These are phyloP conservation scores for Clarireedia hainanense DNA, from an alignment of 2,329 filamentous ascomycete species.

Conservation along the genomic window DNA sequence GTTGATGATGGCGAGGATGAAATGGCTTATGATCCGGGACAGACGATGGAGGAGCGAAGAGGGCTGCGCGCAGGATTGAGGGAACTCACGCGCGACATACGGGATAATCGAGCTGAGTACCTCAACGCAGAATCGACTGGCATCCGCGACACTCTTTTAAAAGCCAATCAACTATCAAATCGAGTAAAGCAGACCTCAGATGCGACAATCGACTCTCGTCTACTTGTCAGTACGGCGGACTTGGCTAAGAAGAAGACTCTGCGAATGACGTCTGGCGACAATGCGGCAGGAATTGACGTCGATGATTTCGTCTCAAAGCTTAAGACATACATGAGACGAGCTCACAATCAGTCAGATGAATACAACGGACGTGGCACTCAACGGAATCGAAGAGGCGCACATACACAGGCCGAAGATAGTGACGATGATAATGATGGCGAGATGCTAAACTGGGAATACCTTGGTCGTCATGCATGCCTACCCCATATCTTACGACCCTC, in stretches of 20 bases:
- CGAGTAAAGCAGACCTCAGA: constrained; percentile 82
- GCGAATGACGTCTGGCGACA: constrained; percentile 64
- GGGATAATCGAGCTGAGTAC: constrained; percentile 65
- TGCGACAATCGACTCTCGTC: constrained; percentile 81
- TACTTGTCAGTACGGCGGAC: constrained; percentile 75
- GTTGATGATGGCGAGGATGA: constrained; percentile 27
- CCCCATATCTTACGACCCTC: constrained; percentile 66
- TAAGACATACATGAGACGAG: constrained; percentile 73
- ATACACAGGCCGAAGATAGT: constrained; percentile 43
- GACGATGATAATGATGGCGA: constrained; percentile 65
- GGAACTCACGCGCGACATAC: constrained; percentile 49
- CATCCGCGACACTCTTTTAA: constrained; percentile 56
- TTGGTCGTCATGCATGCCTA: constrained; percentile 71
- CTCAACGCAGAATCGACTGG: constrained; percentile 57
- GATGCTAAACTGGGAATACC: constrained; percentile 75
- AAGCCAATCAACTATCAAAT: constrained; percentile 56
- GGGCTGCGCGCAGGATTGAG: constrained; percentile 62
- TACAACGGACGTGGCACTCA: constrained; percentile 36
- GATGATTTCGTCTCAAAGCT: constrained; percentile 90
- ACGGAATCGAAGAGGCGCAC: constrained; percentile 30
- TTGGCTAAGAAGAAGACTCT: constrained; percentile 71
- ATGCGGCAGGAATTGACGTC: constrained; percentile 70
- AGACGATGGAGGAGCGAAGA: constrained; percentile 66
- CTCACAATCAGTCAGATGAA: constrained; percentile 47
- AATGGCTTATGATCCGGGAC: constrained; percentile 71